These are phyloP conservation scores for Suhomyces sp. DNA, from an alignment of 805 yeast species.

Conservation along the genomic window DNA sequence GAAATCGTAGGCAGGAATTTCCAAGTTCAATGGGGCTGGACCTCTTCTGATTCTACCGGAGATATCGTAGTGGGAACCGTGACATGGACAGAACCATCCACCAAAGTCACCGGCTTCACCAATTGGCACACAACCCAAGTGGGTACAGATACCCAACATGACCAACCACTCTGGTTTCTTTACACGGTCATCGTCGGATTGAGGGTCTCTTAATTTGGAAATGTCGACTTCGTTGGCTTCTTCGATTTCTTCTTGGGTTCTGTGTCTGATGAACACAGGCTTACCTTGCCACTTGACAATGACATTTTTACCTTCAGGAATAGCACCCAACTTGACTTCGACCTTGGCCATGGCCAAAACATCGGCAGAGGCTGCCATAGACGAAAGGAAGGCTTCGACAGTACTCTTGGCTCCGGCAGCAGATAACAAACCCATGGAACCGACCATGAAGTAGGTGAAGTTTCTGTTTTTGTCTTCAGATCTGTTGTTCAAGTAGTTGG, in stretches of 20 bases:
- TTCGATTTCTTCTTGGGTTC: conserved; percentile 87
- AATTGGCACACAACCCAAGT: conserved; percentile 99
- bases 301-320: conserved; percentile 97
- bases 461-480: conserved; percentile 69
- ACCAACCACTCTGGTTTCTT: conserved; percentile 97
- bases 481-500: conserved; percentile 73
- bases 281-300: conserved; percentile 99
- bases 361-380: conserved; percentile 98
- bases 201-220: conserved; percentile 84
- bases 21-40: conserved; percentile 99
- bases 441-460: conserved; percentile 95
- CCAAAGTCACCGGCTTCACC: conserved; percentile 99
- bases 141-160: conserved; percentile 99
- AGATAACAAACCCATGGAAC: conserved; percentile 83
- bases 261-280: conserved; percentile 99
- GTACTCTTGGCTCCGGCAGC: conserved; percentile 97
- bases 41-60: conserved; percentile 99
- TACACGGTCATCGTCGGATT: conserved; percentile 89
- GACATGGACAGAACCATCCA: conserved; percentile 99
- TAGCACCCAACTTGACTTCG: conserved; percentile 88
- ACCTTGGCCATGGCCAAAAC: conserved; percentile 99
- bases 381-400: conserved; percentile 84
- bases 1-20: conserved; percentile 89
- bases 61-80: conserved; percentile 99
- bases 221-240: conserved; percentile 90